Base-by-base conservation (phyloP, 1,284 basidiomycete genomes). In the Schizopora paradoxa region DNA sequence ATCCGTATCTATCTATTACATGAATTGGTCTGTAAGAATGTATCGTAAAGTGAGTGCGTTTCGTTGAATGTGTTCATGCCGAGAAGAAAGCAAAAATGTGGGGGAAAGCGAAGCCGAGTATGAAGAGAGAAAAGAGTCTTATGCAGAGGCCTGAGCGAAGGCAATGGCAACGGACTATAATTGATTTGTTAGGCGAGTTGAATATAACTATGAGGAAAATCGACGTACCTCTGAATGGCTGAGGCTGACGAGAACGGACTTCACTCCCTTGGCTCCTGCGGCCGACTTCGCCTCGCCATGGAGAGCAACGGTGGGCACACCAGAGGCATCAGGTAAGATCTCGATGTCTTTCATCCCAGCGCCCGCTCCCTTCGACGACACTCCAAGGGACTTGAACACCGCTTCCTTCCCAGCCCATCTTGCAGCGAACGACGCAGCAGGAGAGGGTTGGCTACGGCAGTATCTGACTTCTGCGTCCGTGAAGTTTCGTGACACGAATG, bases 331-430 rank as follows among this genome's bases (percentile, higher is more conserved):
- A 33, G 88, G 82, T 51, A 95, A 70, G 56, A 99, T 95, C 68
- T 98, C 96, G 55, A 99, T 97, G 54, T 98, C 94, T 67, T 89
- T 91, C 86, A 99, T 86, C 21, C 87, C 74, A 13, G 95, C 92
- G 11, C 80, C 90, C 5, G 93, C 91, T 33, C 96, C 96, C 66
- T 93, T 89, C 4, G 90, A 93, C 16, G 82, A 71, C 32, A 94
- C 86, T 26, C 90, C 88, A 11, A 99, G 77, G n/a, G 92, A 89
- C 72, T 99, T 99, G 83, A 99, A 97, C 43, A 94, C 88, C 8
- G 94, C 95, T 66, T 99, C 96, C 67, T 98, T 99, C 40, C 92
- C 94, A 38, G 83, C 90, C 93, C 96, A 99, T 54, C 94, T 87
- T 42, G 90, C 94, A 29, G 94, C 93, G 62, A 96, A 94, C 6